A percentile compares a stretch with the other conserved stretches of the same genome.
Evolutionary conservation across 345 rosid genomes (phyloP).

Genomic region (Physaria fendleri): DNA sequence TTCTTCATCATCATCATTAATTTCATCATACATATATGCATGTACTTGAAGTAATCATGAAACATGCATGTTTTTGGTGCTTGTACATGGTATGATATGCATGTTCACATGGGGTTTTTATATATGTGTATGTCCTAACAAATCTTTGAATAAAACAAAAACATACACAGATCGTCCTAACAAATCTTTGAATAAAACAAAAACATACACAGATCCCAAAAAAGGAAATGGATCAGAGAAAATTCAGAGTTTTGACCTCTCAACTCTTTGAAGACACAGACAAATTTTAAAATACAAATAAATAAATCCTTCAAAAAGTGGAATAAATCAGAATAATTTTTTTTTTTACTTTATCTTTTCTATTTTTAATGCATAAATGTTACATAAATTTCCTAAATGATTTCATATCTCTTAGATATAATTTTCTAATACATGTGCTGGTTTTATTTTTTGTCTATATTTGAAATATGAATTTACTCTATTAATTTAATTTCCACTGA

Average conservation of each 20-base stretch:
- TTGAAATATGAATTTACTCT: not conserved
- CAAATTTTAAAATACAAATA: constrained; percentile 12
- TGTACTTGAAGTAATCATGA: constrained; percentile 12
- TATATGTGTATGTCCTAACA: constrained; percentile 24
- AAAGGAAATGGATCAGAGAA: constrained; percentile 28
- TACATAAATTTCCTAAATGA: not conserved
- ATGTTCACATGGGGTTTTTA: constrained; percentile 33
- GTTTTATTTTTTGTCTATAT: not conserved
- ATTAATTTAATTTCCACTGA: constrained; percentile 3
- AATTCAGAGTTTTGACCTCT: constrained; percentile 29
- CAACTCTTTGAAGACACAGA: constrained; percentile 3
- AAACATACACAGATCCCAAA: constrained; percentile 32
- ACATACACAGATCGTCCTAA: constrained; percentile 30
- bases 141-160: constrained; percentile 32
- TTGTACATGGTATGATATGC: constrained; percentile 27
- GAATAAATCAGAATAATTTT: constrained; percentile 18
- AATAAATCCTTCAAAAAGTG: not conserved
- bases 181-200: constrained; percentile 32
- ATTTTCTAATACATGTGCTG: not conserved
- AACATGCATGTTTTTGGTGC: constrained; percentile 10
- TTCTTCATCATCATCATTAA: no score
- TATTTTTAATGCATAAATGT: not conserved
- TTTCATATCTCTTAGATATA: not conserved
- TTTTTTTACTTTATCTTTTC: not conserved
- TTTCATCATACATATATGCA: no score